These are phyloP conservation scores for Fraxinus xanthoxyloides DNA, from an alignment of 305 asterid genomes.

Conservation along the genomic window DNA sequence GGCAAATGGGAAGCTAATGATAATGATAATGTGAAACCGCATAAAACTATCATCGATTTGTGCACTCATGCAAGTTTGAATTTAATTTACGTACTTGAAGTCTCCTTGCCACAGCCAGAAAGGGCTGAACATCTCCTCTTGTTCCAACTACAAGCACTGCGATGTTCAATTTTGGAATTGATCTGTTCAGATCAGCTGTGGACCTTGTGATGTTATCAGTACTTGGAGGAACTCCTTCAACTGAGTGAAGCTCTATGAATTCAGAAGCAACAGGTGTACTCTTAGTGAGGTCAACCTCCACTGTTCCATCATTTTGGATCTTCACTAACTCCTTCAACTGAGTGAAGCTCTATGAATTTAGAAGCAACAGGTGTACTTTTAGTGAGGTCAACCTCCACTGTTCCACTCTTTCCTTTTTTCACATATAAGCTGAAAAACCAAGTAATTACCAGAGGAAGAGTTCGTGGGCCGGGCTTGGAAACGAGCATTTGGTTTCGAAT, in stretches of 20 bases:
- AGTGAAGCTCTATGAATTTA: constrained; percentile 70
- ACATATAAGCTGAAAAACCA: background rate
- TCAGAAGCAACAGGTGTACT: constrained; percentile 81
- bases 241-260: constrained; percentile 64
- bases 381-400: constrained; percentile 85
- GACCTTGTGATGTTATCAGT: constrained; percentile 34
- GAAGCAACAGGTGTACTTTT: constrained; percentile 76
- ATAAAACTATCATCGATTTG: background rate
- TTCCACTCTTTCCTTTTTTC: constrained; percentile 36
- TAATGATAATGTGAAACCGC: background rate
- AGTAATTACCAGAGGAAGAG: constrained; percentile 49
- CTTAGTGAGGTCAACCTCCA: constrained; percentile 78
- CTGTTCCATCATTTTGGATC: constrained; percentile 48
- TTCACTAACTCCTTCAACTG: constrained; percentile 41
- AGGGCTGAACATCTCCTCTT: constrained; percentile 98
- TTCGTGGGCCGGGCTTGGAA: constrained; percentile 32
- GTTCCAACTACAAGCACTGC: constrained; percentile 95
- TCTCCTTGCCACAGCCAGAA: constrained; percentile 85
- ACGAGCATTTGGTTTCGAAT: constrained; percentile 36
- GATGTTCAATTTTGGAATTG: constrained; percentile 72
- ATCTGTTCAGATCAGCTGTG: constrained; percentile 48
- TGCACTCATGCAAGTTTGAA: background rate
- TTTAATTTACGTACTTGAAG: constrained; percentile 56
- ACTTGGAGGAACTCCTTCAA: constrained; percentile 45
- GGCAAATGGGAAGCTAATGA: background rate